Conservation (phyloP, 176 grass and related monocot species). For the Tillandsia leiboldiana region DNA sequence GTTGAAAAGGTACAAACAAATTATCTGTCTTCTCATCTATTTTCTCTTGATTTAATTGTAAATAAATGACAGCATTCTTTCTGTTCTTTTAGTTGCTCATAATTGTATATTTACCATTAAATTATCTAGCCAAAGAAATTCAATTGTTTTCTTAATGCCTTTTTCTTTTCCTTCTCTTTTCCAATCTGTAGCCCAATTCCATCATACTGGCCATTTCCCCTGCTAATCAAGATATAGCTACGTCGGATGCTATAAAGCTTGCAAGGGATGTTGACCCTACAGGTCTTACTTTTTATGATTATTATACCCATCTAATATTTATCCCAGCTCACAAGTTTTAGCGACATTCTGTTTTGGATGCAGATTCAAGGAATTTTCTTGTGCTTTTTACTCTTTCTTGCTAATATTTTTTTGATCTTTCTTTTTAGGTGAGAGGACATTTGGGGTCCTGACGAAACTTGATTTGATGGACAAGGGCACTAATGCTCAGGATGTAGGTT, state of each 20-base stretch:
- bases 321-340: neutral
- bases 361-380: neutral
- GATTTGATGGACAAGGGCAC: slow-evolving; percentile 99
- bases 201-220: slow-evolving; percentile 99
- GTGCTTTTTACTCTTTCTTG: slow-evolving; percentile 14
- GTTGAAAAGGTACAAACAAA: slow-evolving; percentile 72
- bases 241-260: slow-evolving; percentile 95
- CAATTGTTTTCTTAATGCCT: neutral
- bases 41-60: neutral
- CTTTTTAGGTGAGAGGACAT: slow-evolving; percentile 81
- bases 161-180: no score
- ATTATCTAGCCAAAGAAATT: neutral
- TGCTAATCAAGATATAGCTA: slow-evolving; percentile 99
- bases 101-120: no score
- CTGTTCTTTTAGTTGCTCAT: no score
- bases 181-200: slow-evolving; percentile 49
- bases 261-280: slow-evolving; percentile 94
- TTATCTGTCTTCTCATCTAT: neutral
- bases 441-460: slow-evolving; percentile 96
- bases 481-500: slow-evolving; percentile 86
- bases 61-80: neutral
- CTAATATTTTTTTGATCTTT: slow-evolving; percentile 22
- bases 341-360: neutral
- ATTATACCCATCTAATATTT: slow-evolving; percentile 6
- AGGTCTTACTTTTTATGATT: slow-evolving; percentile 35